Conservation (phyloP, 192 early-diverging fungal species). For the Funneliformis geosporum region DNA sequence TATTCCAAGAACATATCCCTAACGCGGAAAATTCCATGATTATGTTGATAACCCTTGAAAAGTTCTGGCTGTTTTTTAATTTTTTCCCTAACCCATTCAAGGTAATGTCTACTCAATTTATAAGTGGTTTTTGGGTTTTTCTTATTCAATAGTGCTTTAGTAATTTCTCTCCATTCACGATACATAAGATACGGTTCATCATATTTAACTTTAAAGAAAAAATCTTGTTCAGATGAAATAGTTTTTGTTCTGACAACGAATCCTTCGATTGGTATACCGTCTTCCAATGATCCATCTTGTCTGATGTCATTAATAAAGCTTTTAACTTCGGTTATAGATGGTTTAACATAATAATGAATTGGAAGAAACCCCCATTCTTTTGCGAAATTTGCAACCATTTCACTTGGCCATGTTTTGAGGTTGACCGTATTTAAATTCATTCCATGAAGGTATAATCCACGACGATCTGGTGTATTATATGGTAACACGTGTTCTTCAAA, state of each 20-base stretch:
- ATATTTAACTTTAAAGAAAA: slow-evolving; percentile 95
- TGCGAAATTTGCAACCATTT: slow-evolving; percentile 63
- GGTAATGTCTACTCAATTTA: slow-evolving; percentile 69
- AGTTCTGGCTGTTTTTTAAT: slow-evolving; percentile 60
- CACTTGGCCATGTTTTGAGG: slow-evolving; percentile 72
- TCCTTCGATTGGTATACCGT: slow-evolving; percentile 81
- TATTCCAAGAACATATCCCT: slow-evolving; percentile 77
- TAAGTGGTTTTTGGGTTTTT: slow-evolving; percentile 23
- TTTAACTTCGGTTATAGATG: slow-evolving; percentile 64
- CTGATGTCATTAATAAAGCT: slow-evolving; percentile 68
- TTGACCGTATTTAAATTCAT: slow-evolving; percentile 78
- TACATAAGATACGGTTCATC: slow-evolving; percentile 94
- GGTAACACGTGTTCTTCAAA: slow-evolving; percentile 96
- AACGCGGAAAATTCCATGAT: slow-evolving; percentile 80
- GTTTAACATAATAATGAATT: slow-evolving; percentile 55
- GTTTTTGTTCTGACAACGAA: slow-evolving; percentile 83
- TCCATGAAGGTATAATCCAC: slow-evolving; percentile 92
- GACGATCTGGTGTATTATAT: slow-evolving; percentile 65
- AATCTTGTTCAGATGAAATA: slow-evolving; percentile 38
- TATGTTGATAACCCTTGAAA: slow-evolving; percentile 64
- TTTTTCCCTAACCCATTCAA: slow-evolving; percentile 70
- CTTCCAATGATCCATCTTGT: slow-evolving; percentile 57
- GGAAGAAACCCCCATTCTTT: slow-evolving; percentile 71
- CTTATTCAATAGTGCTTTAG: slow-evolving; percentile 58
- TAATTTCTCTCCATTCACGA: slow-evolving; percentile 96